These are phyloP conservation scores for Eucalyptus erythrocorys DNA, from an alignment of 345 rosid species.

Conservation along the genomic window DNA sequence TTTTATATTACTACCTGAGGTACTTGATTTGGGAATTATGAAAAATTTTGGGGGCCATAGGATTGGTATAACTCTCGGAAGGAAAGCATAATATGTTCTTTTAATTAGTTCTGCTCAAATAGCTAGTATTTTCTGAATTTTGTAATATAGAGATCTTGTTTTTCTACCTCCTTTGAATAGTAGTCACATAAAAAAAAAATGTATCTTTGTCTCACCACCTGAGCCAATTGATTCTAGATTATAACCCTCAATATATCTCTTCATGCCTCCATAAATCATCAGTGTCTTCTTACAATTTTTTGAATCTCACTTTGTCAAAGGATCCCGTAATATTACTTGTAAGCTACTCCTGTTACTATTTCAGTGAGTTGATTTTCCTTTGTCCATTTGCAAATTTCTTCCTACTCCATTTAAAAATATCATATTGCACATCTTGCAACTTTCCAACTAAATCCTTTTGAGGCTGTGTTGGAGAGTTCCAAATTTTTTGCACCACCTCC, in stretches of 20 bases:
- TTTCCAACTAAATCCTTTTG: not conserved
- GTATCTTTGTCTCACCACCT: not conserved
- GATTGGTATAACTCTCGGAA: not conserved
- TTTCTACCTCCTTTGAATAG: not conserved
- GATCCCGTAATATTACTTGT: not conserved
- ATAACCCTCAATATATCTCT: not conserved
- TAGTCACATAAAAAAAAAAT: not conserved
- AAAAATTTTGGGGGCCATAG: not conserved
- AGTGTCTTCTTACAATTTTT: not conserved
- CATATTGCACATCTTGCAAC: not conserved
- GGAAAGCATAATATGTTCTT: not conserved
- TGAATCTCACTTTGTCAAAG: not conserved
- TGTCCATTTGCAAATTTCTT: not conserved
- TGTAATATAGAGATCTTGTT: not conserved
- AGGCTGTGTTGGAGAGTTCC: not conserved
- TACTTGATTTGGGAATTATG: not conserved
- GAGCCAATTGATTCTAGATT: not conserved
- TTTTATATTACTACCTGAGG: not conserved
- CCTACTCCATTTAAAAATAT: not conserved
- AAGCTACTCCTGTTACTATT: not conserved
- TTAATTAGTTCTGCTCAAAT: not conserved
- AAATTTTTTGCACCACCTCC: not conserved
- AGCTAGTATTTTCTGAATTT: not conserved
- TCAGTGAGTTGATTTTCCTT: not conserved
- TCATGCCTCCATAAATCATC: not conserved